Evolutionary conservation across 2,329 filamentous ascomycete species (phyloP).

Genomic region (Paramyrothecium sp.): DNA sequence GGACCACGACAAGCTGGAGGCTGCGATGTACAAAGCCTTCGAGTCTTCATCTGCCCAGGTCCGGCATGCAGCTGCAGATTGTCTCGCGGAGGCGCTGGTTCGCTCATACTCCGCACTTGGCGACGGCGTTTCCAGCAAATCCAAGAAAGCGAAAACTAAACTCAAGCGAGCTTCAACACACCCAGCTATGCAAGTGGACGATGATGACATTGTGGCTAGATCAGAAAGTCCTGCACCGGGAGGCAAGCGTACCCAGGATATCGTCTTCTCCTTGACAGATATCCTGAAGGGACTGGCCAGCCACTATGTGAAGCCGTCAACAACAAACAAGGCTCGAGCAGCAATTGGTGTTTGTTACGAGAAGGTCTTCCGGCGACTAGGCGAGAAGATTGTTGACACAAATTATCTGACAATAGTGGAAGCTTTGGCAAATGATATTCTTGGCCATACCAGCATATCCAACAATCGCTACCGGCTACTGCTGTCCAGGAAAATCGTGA

Average conservation of each 20-base stretch:
- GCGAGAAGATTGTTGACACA: conserved; percentile 77
- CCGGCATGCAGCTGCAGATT: conserved; percentile 82
- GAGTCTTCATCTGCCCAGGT: conserved; percentile 75
- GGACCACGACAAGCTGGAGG: conserved; percentile 88
- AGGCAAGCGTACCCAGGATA: conserved; percentile 67
- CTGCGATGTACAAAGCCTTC: conserved; percentile 79
- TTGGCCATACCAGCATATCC: conserved; percentile 72
- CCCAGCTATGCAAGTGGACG: conserved; percentile 62
- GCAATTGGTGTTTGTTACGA: conserved; percentile 87
- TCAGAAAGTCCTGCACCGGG: conserved; percentile 71
- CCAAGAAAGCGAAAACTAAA: conserved; percentile 69
- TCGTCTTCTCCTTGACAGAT: conserved; percentile 74
- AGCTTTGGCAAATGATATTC: conserved; percentile 75
- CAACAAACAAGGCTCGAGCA: conserved; percentile 76
- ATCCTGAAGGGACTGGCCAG: conserved; percentile 75
- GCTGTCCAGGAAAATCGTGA: conserved; percentile 79
- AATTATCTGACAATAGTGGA: conserved; percentile 81
- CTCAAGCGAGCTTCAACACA: conserved; percentile 59
- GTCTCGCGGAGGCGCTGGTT: conserved; percentile 78
- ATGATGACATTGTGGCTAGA: conserved; percentile 67
- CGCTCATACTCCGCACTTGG: conserved; percentile 63
- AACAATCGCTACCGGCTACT: conserved; percentile 88
- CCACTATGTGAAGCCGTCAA: conserved; percentile 77
- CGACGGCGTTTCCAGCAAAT: conserved; percentile 53
- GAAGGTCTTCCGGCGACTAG: conserved; percentile 73